Evolutionary conservation across 2,329 filamentous ascomycete genomes (phyloP).

Genomic region (Xylariaceae sp.): DNA sequence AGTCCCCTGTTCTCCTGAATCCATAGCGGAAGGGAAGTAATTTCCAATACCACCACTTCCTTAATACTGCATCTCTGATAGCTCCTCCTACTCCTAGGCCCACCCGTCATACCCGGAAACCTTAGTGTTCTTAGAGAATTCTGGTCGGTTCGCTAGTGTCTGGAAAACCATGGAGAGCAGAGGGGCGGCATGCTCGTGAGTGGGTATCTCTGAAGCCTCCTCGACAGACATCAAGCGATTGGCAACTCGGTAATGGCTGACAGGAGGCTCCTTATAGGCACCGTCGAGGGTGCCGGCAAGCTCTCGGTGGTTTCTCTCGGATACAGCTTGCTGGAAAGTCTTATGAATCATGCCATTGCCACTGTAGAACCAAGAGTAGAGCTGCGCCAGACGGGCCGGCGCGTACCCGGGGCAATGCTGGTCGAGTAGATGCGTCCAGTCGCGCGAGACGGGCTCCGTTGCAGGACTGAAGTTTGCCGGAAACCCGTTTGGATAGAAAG

Average conservation of each 20-base stretch:
- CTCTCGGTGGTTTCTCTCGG: constrained; percentile 23
- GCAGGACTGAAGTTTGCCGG: constrained; percentile 28
- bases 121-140: constrained; percentile 6
- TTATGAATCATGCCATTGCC: constrained; percentile 30
- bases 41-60: too few species aligned
- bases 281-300: constrained; percentile 27
- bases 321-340: constrained; percentile 21
- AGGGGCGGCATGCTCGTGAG: constrained; percentile 31
- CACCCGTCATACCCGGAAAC: constrained; percentile 13
- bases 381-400: constrained; percentile 21
- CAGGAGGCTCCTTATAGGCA: constrained; percentile 29
- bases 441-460: constrained; percentile 6
- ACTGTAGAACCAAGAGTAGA: constrained; percentile 31
- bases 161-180: constrained; percentile 35
- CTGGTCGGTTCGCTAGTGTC: constrained; percentile 14
- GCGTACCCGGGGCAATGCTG: constrained; percentile 13
- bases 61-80: too few species aligned
- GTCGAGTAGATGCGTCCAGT: constrained; percentile 19
- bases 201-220: constrained; percentile 30
- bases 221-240: constrained; percentile 26
- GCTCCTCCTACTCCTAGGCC: too few species aligned
- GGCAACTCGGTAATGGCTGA: constrained; percentile 10
- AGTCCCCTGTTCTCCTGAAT: too few species aligned
- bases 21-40: too few species aligned
- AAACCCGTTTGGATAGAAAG: constrained; percentile 25